Percentiles rank a stretch among this genome's conserved stretches.
Conservation (phyloP, 2,329 filamentous ascomycete genomes). For the Fusarium coffeatum region DNA sequence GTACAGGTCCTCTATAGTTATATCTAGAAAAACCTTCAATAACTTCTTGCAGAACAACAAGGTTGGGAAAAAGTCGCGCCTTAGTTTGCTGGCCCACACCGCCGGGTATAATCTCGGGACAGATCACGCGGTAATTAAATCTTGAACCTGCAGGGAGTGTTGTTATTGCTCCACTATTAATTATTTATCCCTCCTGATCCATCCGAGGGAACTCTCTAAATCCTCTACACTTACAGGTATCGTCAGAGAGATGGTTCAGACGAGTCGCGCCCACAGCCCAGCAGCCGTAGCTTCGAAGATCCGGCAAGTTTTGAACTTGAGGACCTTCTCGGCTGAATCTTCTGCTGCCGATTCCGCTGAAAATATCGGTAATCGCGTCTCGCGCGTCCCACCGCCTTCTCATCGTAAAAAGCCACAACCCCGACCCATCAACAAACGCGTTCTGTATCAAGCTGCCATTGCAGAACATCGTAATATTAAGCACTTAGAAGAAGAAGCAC, state of each 20-base stretch:
- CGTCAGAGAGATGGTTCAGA: background rate
- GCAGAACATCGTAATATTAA: background rate
- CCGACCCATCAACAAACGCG: background rate
- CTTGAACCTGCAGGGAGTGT: background rate
- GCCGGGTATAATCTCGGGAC: background rate
- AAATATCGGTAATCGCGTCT: background rate
- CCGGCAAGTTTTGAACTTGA: background rate
- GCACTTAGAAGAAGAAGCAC: background rate
- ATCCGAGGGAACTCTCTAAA: background rate
- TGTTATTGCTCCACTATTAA: slow-evolving; percentile 2
- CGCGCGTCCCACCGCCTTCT: background rate
- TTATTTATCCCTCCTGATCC: background rate
- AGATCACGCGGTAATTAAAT: background rate
- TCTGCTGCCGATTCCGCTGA: background rate
- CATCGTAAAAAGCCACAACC: background rate
- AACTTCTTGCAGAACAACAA: background rate
- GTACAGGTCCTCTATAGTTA: fast-evolving
- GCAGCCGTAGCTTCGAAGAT: background rate
- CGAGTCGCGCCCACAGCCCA: background rate
- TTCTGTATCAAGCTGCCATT: background rate
- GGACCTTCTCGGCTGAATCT: background rate
- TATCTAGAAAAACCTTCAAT: background rate
- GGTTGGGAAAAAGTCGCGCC: background rate
- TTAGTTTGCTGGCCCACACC: background rate
- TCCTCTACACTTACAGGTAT: background rate